Conservation (phyloP, 768 basidiomycete genomes). For the Pluteus cervinus region DNA sequence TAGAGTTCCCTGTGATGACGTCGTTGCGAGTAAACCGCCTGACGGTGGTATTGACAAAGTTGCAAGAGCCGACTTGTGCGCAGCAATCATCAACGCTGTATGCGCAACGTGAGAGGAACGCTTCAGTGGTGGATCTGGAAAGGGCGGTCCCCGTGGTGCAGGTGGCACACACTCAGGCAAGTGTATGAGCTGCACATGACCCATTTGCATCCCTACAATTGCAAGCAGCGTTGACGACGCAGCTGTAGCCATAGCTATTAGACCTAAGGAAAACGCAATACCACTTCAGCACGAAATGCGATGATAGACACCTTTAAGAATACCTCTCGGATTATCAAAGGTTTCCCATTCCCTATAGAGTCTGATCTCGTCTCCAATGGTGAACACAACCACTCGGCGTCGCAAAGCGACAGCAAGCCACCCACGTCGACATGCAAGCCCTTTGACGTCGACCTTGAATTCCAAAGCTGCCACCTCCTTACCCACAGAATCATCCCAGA, state of each 20-base stretch:
- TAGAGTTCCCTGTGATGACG: constrained; percentile 78
- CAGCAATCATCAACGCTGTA: constrained; percentile 75
- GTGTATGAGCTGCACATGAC: constrained; percentile 84
- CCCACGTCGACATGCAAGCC: constrained; percentile 72
- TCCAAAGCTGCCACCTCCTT: constrained; percentile 83
- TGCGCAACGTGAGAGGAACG: constrained; percentile 56
- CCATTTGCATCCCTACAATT: constrained; percentile 79
- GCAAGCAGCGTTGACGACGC: constrained; percentile 76
- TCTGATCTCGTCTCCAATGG: constrained; percentile 55
- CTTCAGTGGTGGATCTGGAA: constrained; percentile 37
- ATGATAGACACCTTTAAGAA: constrained; percentile 12
- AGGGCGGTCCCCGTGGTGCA: constrained; percentile 47
- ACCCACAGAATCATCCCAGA: constrained; percentile 82
- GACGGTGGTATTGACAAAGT: constrained; percentile 75
- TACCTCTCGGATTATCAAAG: constrained; percentile 79
- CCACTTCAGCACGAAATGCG: not conserved
- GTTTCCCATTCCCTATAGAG: constrained; percentile 82
- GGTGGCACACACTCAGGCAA: constrained; percentile 74
- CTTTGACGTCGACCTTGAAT: constrained; percentile 79
- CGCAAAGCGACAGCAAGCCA: constrained; percentile 82
- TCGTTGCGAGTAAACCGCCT: constrained; percentile 76
- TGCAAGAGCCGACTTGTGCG: constrained; percentile 75
- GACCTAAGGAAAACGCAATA: constrained; percentile 33
- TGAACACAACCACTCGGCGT: constrained; percentile 73
- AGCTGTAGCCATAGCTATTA: constrained; percentile 76